Base-by-base conservation (phyloP, 2,329 filamentous ascomycete genomes). In the Keithomyces neogunnii region DNA sequence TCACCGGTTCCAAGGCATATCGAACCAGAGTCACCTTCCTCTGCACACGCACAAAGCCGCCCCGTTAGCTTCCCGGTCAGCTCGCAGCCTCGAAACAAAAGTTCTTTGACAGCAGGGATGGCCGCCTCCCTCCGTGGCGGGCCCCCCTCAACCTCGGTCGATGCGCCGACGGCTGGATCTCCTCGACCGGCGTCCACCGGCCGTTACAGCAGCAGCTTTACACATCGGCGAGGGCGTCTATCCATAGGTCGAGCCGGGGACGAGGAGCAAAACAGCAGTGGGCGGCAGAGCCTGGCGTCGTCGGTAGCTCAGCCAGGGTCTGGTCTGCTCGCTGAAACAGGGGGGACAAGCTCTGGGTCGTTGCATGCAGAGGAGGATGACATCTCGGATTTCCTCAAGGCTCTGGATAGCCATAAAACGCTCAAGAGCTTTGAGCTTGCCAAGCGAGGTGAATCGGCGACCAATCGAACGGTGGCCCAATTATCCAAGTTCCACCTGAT, bases 161-260 rank as follows among this genome's bases (percentile, higher is more conserved):
- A 86, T 8, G 82, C 81, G 36, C 84, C 89, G 6, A 73, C 81
- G 51, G 83, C 85, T 5, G 82, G 86, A 51, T 95, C 90, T 6
- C 90, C 92, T 2, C 87, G 86, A 55, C 88, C 89, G 4, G 77
- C 82, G 7, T 82, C 86, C 0, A 83, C 88, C n/a, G 85, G 84
- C 54, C 84, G 88, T 45, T 97, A 95, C 65, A 95, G 89, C 67
- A 97, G 92, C 67, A 96, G 91, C 62, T 99, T 99, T 62, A 88
- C 86, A 5, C 89, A 96, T 64, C 82, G 93, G 45, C 82, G 88
- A 50, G 85, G 81, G 31, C 82, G 90, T 44, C 81, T 85, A 29
- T 95, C 90, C 0, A 86, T 86, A 51, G 85, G 87, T 33, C 84
- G 78, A 56, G 74, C 73, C 2, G 72, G 67, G 1, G 86, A 89